These are phyloP conservation scores for Pestalotiopsis sp. DNA, from an alignment of 2,329 filamentous ascomycete species.

Conservation along the genomic window DNA sequence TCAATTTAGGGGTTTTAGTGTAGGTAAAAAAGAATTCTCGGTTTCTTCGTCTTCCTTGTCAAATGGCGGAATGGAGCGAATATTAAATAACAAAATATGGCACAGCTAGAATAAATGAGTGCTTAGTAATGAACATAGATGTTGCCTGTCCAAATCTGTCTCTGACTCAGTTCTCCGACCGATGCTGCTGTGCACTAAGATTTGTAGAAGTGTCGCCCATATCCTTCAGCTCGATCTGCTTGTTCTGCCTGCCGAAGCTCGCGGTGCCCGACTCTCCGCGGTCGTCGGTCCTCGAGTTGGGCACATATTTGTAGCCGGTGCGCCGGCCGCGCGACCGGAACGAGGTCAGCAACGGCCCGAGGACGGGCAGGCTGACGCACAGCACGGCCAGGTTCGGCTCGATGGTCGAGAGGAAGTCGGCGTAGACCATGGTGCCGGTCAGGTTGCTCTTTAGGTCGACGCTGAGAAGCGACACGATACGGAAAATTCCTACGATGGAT, in stretches of 20 bases:
- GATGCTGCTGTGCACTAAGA: neutral
- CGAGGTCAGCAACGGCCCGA: neutral
- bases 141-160: no score
- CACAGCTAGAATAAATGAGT: neutral
- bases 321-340: neutral
- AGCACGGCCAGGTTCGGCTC: conserved; percentile 4
- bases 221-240: neutral
- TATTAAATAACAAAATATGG: neutral
- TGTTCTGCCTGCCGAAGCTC: neutral
- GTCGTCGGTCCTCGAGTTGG: neutral
- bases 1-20: no score
- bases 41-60: no score
- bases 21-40: no score
- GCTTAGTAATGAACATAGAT: no score
- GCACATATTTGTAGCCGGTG: neutral
- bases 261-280: neutral
- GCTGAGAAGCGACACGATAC: conserved; percentile 25
- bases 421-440: conserved; percentile 23
- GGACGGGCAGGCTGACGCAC: neutral
- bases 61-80: no score
- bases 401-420: conserved; percentile 25
- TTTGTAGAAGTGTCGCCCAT: neutral
- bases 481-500: conserved; percentile 26
- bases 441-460: conserved; percentile 27
- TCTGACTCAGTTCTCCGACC: neutral